Percentiles rank a stretch among this genome's conserved stretches.
Evolutionary conservation across 2,329 filamentous ascomycete genomes (phyloP).

Genomic region (Cladophialophora immunda): DNA sequence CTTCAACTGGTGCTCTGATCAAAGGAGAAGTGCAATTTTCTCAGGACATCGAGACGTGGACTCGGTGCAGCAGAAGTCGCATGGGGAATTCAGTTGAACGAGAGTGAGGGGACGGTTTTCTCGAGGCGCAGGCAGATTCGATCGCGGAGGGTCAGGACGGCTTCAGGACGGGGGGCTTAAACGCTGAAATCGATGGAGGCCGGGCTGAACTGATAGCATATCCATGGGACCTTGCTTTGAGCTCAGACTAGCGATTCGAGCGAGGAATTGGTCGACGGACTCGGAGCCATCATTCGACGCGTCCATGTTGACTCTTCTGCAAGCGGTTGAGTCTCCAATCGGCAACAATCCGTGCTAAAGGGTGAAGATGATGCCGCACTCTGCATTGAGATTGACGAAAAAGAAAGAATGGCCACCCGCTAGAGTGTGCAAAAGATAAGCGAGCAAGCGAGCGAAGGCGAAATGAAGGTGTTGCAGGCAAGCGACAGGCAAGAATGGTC

Average conservation of each 20-base stretch:
- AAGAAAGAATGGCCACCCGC: constrained; percentile 22
- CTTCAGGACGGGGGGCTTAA: neutral
- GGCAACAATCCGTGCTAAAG: constrained; percentile 17
- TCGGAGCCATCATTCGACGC: constrained; percentile 58
- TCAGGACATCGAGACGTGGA: neutral
- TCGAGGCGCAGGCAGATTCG: neutral
- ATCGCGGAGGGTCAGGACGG: neutral
- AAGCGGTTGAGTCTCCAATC: constrained; percentile 30
- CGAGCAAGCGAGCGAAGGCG: constrained; percentile 3
- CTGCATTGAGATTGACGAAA: constrained; percentile 24
- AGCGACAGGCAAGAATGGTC: neutral
- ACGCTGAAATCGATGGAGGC: neutral
- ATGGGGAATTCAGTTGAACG: neutral
- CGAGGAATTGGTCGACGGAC: constrained; percentile 92
- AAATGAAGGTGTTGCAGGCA: constrained; percentile 12
- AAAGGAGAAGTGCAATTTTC: neutral
- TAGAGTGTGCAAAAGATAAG: constrained; percentile 8
- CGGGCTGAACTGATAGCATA: neutral
- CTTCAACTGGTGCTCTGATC: constrained; percentile 29
- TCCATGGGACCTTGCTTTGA: constrained; percentile 72
- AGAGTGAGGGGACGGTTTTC: constrained; percentile 3
- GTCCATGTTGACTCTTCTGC: constrained; percentile 44
- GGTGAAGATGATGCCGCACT: constrained; percentile 27
- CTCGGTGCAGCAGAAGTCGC: neutral
- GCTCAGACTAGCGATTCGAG: constrained; percentile 89